Percentiles rank a stretch among this genome's conserved stretches.
These are phyloP conservation scores for Lathyrus tuberosus DNA, from an alignment of 306 rosid species.

Conservation along the genomic window DNA sequence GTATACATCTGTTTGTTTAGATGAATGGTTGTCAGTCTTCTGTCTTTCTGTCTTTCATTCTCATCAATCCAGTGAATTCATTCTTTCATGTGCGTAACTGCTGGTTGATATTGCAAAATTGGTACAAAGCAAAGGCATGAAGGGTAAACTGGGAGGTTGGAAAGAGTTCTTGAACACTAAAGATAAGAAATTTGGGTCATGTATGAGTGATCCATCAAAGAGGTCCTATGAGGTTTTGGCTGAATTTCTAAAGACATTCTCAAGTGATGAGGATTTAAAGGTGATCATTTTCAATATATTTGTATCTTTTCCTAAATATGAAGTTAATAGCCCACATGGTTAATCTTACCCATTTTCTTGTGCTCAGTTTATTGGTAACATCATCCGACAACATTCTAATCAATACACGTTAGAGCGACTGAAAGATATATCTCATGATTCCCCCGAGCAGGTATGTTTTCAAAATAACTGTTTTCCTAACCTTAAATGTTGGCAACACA, in stretches of 20 bases:
- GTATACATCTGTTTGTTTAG: neutral
- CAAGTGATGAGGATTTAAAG: conserved; percentile 48
- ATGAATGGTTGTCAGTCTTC: neutral
- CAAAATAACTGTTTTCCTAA: conserved; percentile 16
- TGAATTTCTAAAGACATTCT: conserved; percentile 70
- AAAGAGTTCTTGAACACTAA: conserved; percentile 61
- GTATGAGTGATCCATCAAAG: conserved; percentile 75
- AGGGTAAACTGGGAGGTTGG: conserved; percentile 76
- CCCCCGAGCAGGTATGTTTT: conserved; percentile 70
- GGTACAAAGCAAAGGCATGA: conserved; percentile 69
- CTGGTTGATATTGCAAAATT: conserved; percentile 73
- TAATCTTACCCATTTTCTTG: conserved; percentile 1
- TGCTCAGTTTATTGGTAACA: conserved; percentile 58
- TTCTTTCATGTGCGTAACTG: conserved; percentile 50
- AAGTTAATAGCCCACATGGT: neutral
- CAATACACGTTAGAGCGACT: conserved; percentile 46
- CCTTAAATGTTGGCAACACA: too few species aligned
- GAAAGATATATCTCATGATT: conserved; percentile 45
- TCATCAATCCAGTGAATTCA: neutral
- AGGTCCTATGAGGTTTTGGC: conserved; percentile 60
- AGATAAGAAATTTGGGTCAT: conserved; percentile 66
- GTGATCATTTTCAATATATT: conserved; percentile 41
- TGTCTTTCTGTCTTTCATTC: neutral
- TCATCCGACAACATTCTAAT: conserved; percentile 59
- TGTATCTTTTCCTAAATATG: neutral